These are phyloP conservation scores for Aspergillus chevalieri DNA, from an alignment of 2,329 filamentous ascomycete genomes.

Conservation along the genomic window DNA sequence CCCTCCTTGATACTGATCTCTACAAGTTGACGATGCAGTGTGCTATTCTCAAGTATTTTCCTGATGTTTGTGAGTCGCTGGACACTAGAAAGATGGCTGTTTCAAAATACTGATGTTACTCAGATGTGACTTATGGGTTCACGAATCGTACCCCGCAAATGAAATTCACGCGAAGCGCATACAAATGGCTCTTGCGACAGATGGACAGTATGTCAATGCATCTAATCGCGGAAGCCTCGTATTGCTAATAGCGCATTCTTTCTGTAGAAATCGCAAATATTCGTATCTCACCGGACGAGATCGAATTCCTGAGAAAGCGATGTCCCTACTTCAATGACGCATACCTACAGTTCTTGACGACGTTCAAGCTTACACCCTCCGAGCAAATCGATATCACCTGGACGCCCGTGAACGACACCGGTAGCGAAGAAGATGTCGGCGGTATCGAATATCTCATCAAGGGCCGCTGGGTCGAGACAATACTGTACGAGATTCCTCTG, in stretches of 20 bases:
- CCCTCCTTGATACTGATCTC: slow-evolving; percentile 74
- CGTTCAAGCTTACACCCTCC: slow-evolving; percentile 72
- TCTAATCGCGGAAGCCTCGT: background rate
- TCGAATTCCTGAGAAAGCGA: slow-evolving; percentile 67
- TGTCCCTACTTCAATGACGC: slow-evolving; percentile 73
- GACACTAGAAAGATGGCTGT: background rate
- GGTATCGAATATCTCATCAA: slow-evolving; percentile 70
- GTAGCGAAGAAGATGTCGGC: slow-evolving; percentile 61
- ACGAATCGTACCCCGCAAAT: slow-evolving; percentile 94
- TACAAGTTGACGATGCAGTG: slow-evolving; percentile 99
- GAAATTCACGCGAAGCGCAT: slow-evolving; percentile 77
- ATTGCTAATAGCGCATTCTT: background rate
- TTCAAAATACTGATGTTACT: background rate
- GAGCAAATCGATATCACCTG: slow-evolving; percentile 74
- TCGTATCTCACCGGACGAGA: slow-evolving; percentile 70
- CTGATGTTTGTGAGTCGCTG: slow-evolving; percentile 48
- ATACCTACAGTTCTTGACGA: slow-evolving; percentile 75
- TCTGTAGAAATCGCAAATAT: slow-evolving; percentile 71
- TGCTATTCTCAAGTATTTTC: slow-evolving; percentile 87
- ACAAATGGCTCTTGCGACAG: slow-evolving; percentile 77
- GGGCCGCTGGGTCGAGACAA: slow-evolving; percentile 88
- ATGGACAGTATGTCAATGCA: slow-evolving; percentile 58
- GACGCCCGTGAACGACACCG: slow-evolving; percentile 48
- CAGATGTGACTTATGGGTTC: slow-evolving; percentile 80
- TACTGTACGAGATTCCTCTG: slow-evolving; percentile 94